Base-by-base conservation (phyloP, 2,329 filamentous ascomycete genomes). In the Claviceps purpurea region DNA sequence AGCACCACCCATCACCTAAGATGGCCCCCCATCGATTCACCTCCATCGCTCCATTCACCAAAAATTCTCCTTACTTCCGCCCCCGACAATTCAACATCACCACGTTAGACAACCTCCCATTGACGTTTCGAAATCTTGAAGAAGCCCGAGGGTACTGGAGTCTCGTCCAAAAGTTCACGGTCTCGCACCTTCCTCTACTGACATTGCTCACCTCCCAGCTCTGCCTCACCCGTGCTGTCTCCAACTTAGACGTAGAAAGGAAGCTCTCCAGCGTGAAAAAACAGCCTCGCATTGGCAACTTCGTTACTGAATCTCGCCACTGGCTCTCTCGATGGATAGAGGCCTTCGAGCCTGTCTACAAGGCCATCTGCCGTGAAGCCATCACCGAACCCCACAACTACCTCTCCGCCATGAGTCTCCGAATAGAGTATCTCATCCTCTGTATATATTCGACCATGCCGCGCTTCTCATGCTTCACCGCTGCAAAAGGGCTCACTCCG, bases 371-470 rank as follows among this genome's bases (percentile, higher is more conserved):
- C 18, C 55, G 57, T 20, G 63, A 65, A 48, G 57, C 59, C 3
- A 46, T 59, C 8, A 50, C 55, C 1, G 52, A 65, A 24, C 50
- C 52, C 4, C 54, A 56, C 1, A 48, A 59, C 0, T 71, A 70
- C 46, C 60, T 68, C 4, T 61, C 64, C 11, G 67, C 66, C n/a
- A 64, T 68, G 51, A 71, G 66, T 49, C 56, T 74, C 7, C 68
- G 68, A 2, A 58, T 73, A 37, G 70, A 73, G 50, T 74, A 70
- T 54, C 59, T 72, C n/a, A 59, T 73, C 16, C 61, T 70, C 4
- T 65, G 65, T 55, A 59, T 72, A 18, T 69, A 71, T 55, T 64
- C 67, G 1, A 60, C 64, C 2, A 61, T 71, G 14, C 64, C 69
- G 1, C 65, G 67, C 2, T 72, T 67, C 56, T 65, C 65, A 4